Percentiles rank a stretch among this genome's conserved stretches.
These are phyloP conservation scores for Neofusicoccum sp. DNA, from an alignment of 2,329 filamentous ascomycete genomes.

Conservation along the genomic window DNA sequence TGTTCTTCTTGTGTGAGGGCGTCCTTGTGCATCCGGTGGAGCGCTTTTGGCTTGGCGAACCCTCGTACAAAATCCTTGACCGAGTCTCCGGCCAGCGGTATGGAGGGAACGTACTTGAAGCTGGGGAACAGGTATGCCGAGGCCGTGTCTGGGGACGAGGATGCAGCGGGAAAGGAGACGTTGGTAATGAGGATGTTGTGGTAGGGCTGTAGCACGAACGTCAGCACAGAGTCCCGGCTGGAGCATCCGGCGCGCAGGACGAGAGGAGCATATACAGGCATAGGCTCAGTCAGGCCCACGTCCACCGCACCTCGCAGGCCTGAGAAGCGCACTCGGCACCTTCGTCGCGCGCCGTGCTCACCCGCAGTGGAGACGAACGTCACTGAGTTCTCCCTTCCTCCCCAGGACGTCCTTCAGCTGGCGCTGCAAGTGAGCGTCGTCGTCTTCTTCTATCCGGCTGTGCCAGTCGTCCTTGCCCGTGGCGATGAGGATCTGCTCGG, in stretches of 20 bases:
- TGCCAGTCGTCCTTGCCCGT: slow-evolving; percentile 81
- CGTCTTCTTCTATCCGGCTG: slow-evolving; percentile 77
- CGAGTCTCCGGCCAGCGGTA: slow-evolving; percentile 65
- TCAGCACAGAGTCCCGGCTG: not conserved
- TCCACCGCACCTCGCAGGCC: not conserved
- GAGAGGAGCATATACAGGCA: slow-evolving; percentile 16
- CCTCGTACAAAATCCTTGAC: slow-evolving; percentile 62
- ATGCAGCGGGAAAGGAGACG: slow-evolving; percentile 68
- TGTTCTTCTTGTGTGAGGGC: slow-evolving; percentile 57
- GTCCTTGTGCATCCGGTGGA: slow-evolving; percentile 62
- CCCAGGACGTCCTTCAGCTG: slow-evolving; percentile 64
- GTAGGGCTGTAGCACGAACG: slow-evolving; percentile 65
- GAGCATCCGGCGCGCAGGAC: slow-evolving; percentile 12
- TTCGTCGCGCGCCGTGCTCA: slow-evolving; percentile 10
- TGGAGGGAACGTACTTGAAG: slow-evolving; percentile 77
- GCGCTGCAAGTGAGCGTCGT: slow-evolving; percentile 59
- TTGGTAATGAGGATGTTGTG: slow-evolving; percentile 79
- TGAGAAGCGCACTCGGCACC: not conserved
- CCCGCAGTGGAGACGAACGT: slow-evolving; percentile 43
- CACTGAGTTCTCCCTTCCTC: slow-evolving; percentile 45
- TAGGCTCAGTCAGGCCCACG: not conserved
- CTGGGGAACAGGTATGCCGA: slow-evolving; percentile 79
- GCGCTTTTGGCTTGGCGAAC: slow-evolving; percentile 64
- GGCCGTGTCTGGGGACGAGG: slow-evolving; percentile 47
- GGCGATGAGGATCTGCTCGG: slow-evolving; percentile 81